Evolutionary conservation across 2,329 filamentous ascomycete genomes (phyloP), one percentile per base, ranked within the genome.

Genomic region (Metarhizium brunneum): DNA sequence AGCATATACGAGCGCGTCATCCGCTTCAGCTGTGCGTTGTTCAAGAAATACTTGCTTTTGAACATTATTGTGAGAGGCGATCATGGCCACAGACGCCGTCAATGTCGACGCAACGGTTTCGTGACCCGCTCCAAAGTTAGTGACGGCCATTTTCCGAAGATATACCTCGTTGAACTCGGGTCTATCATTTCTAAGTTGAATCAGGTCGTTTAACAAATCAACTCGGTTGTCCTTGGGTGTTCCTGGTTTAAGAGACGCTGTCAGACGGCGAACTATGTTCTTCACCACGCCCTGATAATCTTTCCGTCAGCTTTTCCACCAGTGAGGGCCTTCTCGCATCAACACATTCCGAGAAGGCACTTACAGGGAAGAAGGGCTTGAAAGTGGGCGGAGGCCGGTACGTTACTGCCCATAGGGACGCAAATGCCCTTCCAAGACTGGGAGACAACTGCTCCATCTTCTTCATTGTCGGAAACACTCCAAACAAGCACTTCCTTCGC

Each of bases 121-220:
- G 57, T 81, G 78, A 0, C 78, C 78, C 1, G 78, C 78, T 11
- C 78, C 78, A 59, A 81, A 81, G 58, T 81, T 81, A 2, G 78
- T 80, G 2, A 79, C 69, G 2, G 76, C 76, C 69, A 81, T 76
- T 32, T 78, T 75, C 2, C 74, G 73, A 10, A 81, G 69, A 53
- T 81, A 80, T 0, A 61, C 64, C 30, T 76, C 72, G 0, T 63
- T 75, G 56, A 81, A 80, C 6, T 72, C 72, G 0, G 76, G 72
- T 20, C 71, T 74, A 4, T 71, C 65, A 14, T 67, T 65, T 61
- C 80, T 74, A 0, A 81, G 65, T 29, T 69, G 65, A 14, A 81
- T 73, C 1, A 81, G 60, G 56, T 80, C 77, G 2, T 66, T 62
- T 0, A 80, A 64, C 0, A 81, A 64, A 59, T 81, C 78, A 8